phyloP scores from a whole-genome alignment of 164 flowering plant species.

The Annona squamosa region DNA sequence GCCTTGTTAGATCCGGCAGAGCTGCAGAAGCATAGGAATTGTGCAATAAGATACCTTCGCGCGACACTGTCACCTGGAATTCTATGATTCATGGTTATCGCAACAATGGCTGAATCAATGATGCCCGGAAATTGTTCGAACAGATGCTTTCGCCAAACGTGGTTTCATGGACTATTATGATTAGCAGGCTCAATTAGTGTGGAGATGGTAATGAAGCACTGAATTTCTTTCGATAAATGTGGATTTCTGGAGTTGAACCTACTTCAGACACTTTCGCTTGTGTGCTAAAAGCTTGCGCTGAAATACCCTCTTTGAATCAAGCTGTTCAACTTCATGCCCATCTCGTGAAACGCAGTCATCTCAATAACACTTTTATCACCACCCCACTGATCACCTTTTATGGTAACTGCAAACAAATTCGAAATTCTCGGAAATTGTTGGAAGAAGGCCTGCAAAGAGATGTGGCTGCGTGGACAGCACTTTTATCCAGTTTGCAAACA shows the following conservation, averaged over 20 bases:
- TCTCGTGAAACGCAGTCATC: slow-evolving; percentile 8
- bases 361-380: slow-evolving; percentile 8
- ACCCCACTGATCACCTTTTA: slow-evolving; percentile 14
- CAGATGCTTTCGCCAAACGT: slow-evolving; percentile 12
- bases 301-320: slow-evolving; percentile 1
- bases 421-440: slow-evolving; percentile 5
- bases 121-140: slow-evolving; percentile 9
- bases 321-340: slow-evolving; percentile 17
- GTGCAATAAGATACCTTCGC: slow-evolving; percentile 10
- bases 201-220: slow-evolving; percentile 9
- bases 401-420: slow-evolving; percentile 11
- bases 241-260: slow-evolving; percentile 5
- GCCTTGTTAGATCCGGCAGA: slow-evolving; percentile 5
- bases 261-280: slow-evolving; percentile 15
- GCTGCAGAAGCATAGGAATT: slow-evolving; percentile 11
- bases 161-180: slow-evolving; percentile 18
- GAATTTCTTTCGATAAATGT: slow-evolving; percentile 12
- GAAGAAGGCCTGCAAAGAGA: slow-evolving; percentile 4
- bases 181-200: slow-evolving; percentile 10
- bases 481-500: slow-evolving; percentile 11
- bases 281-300: slow-evolving; percentile 14
- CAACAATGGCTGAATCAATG: slow-evolving; percentile 16
- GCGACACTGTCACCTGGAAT: slow-evolving; percentile 20
- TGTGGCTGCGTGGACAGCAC: slow-evolving; percentile 18
- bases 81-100: slow-evolving; percentile 14